Base-by-base conservation (phyloP, 1,139 yeast genomes). In the Zygosaccharomyces sapae region DNA sequence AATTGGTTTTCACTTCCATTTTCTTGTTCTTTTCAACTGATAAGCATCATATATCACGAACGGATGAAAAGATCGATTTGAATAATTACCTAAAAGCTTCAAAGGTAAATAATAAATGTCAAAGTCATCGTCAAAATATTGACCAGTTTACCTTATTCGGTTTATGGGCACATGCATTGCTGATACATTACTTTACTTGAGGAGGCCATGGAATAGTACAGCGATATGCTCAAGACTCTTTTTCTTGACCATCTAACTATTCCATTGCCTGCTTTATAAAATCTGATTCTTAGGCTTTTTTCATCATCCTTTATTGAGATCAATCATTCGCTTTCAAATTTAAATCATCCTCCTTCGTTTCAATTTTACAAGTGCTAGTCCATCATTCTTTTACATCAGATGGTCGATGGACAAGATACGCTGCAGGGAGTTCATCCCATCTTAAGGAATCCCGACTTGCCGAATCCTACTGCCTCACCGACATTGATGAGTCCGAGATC, bases 401-500 rank as follows among this genome's bases (percentile, higher is more conserved):
- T 37, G 40, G 40, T 37, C 40, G 20, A 30, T 37, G 40, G 19
- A 13, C 40, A 37, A 37, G 40, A 16, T 24, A 37, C 40, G 29
- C 40, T 20, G 31, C 40, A 37, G 18, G n/a, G 31, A 12, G 40
- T 37, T n/a, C 40, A 43, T 40, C 42, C 51, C 16, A 48, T 48
- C 16, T 29, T 48, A 37, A 45, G 51, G 29, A 36, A 36, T 6
- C 33, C 40, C 16, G 40, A 12, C 19, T 10, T 13, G 8, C 27
- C 19, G 5, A 25, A n/a, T 24, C 40, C 31, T 19, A 3, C 7
- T 19, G 19, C 33, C 10, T 37, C 40, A 10, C 40, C 40, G 7
- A 12, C 40, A 8, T 29, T 22, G 10, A n/a, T 19, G 35, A 30
- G 35, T 8, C 52, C 52, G 16, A 46, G 45, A 37, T 48, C 53